Evolutionary conservation across 768 basidiomycete species (phyloP).

Genomic region (Suillus americanus): DNA sequence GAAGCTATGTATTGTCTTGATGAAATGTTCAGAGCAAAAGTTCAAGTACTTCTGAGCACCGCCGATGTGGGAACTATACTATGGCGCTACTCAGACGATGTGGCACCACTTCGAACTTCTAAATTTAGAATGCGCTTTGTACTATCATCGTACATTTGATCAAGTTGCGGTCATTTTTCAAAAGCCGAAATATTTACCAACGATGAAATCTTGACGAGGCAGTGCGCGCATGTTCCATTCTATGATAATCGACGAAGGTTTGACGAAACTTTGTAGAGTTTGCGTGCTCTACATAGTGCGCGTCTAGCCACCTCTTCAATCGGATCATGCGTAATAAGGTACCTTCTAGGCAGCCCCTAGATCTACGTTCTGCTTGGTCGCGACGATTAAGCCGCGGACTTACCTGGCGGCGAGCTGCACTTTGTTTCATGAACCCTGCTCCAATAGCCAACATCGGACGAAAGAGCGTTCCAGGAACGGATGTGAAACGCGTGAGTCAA

Average conservation of each 20-base stretch:
- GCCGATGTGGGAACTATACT: background rate
- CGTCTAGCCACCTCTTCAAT: background rate
- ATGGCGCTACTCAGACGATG: background rate
- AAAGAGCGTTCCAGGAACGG: background rate
- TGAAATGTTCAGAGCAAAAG: background rate
- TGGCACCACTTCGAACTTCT: background rate
- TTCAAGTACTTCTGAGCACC: background rate
- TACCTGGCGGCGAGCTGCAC: background rate
- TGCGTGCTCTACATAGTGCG: background rate
- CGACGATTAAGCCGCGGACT: background rate
- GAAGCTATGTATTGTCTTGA: background rate
- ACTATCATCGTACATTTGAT: background rate
- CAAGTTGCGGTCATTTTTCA: background rate
- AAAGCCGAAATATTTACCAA: background rate
- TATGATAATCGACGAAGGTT: background rate
- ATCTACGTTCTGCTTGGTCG: background rate
- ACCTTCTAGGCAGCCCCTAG: background rate
- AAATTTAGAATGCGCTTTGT: background rate
- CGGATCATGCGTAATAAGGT: slow-evolving; percentile 2
- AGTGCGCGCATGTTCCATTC: no score
- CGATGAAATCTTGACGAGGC: background rate
- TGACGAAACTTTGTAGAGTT: background rate
- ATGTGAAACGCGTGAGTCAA: background rate
- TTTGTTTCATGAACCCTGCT: background rate
- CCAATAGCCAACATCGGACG: background rate